A percentile compares a stretch with the other conserved stretches of the same genome.
phyloP scores from a whole-genome alignment of 345 rosid species.

The Camelina sativa region DNA sequence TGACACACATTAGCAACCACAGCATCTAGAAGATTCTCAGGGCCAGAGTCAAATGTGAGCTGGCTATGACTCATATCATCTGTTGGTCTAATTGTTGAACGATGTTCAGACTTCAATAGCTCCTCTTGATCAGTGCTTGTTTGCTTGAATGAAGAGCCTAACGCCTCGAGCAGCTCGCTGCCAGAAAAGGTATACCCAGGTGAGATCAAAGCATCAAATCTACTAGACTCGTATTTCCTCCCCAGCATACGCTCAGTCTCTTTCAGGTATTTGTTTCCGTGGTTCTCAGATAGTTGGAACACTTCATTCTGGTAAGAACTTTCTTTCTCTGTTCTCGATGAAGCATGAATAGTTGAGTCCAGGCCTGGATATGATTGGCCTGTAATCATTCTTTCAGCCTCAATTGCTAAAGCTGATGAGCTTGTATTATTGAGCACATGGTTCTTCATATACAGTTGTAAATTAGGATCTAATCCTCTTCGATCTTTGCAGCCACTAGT shows the following conservation, averaged over 20 bases:
- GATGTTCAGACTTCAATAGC: slow-evolving; percentile 56
- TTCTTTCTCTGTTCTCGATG: slow-evolving; percentile 40
- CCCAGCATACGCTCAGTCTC: slow-evolving; percentile 45
- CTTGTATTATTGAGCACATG: slow-evolving; percentile 41
- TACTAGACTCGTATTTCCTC: slow-evolving; percentile 48
- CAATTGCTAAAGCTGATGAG: slow-evolving; percentile 49
- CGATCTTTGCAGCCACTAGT: slow-evolving; percentile 50
- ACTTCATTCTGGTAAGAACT: slow-evolving; percentile 44
- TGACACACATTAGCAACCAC: slow-evolving; percentile 75
- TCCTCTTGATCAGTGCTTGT: slow-evolving; percentile 49
- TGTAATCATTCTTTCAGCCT: slow-evolving; percentile 50
- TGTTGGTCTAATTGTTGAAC: slow-evolving; percentile 47
- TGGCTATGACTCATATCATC: slow-evolving; percentile 64
- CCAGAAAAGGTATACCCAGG: slow-evolving; percentile 66
- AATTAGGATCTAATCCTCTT: slow-evolving; percentile 43
- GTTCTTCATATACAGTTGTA: slow-evolving; percentile 44
- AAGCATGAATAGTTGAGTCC: slow-evolving; percentile 45
- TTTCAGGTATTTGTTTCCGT: slow-evolving; percentile 45
- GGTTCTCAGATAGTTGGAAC: slow-evolving; percentile 47
- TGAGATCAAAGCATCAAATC: slow-evolving; percentile 41
- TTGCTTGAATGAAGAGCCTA: slow-evolving; percentile 70
- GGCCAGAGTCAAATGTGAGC: slow-evolving; percentile 56
- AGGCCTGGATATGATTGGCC: slow-evolving; percentile 44
- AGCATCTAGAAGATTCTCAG: slow-evolving; percentile 91
- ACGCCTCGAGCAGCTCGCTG: slow-evolving; percentile 81